Base-by-base conservation (phyloP, 208 protist species). In the Sergeia podlipaevii region DNA sequence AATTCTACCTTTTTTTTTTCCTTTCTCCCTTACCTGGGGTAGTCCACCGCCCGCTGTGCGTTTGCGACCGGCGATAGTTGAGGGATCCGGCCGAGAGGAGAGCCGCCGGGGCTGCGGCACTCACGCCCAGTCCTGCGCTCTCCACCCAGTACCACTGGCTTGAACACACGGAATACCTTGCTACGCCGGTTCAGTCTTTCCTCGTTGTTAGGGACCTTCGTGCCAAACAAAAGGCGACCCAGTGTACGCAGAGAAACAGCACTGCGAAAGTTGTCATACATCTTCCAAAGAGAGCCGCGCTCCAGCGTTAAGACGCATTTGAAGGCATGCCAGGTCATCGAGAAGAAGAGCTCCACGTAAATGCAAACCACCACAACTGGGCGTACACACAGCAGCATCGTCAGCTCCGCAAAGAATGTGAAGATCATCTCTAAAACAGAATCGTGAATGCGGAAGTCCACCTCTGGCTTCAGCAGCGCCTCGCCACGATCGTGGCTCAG, bases 321-420 rank as follows among this genome's bases (percentile, higher is more conserved):
- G 63, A 27, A 43, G 37, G 53, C 39, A 50, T 69, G 39, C 60
- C 39, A 73, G 61, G 37, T 17, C 45, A 79, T 65, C 43, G 74
- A 76, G 53, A 76, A 28, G 15, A 59, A 45, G 18, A 90, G 64
- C 50, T 90, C 78, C n/a, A 49, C 48, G 59, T 86, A 86, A 28
- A 93, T 71, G 39, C 34, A 74, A 2, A 72, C 34, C n/a, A 77
- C 62, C 18, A 80, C 48, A 2, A 81, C 46, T 0, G 74, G 80
- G 0, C 70, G 70, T 33, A 93, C 44, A 60, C 65, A 71, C 4
- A 93, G 57, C 13, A 87, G 18, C 39, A 88, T 58, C 28, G 71
- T 44, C 18, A 71, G 34, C 63, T 81, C 74, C 42, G 79, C 55
- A 17, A 76, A 45, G 18, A 77, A 54, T 23, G 48, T 67, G 52